Conservation (phyloP, 192 early-diverging fungal genomes). For the Gamsiella multidivaricata region DNA sequence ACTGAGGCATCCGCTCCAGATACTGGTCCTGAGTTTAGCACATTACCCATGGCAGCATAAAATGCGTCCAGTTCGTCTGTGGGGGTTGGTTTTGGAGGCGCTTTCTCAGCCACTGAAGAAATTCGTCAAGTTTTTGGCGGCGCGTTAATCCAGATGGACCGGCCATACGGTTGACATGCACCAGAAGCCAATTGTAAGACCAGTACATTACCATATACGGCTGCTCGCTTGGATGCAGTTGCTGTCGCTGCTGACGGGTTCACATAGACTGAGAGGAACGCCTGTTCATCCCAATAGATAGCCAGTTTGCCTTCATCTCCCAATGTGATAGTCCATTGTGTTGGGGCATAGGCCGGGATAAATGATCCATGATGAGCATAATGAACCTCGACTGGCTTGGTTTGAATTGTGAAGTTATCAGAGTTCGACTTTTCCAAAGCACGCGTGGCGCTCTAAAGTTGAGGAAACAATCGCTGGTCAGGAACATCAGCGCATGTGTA, state of each 20-base stretch:
- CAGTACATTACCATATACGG: conserved; percentile 7
- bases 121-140: neutral
- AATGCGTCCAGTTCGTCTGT: conserved; percentile 75
- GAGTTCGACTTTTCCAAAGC: conserved; percentile 32
- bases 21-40: conserved; percentile 22
- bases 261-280: conserved; percentile 62
- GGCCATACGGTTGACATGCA: too few species aligned
- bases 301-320: conserved; percentile 53
- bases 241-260: conserved; percentile 26
- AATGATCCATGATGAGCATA: conserved; percentile 71
- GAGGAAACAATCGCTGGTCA: too few species aligned
- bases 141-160: too few species aligned
- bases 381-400: conserved; percentile 51
- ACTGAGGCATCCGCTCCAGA: neutral
- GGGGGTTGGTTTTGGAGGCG: conserved; percentile 13
- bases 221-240: neutral
- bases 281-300: conserved; percentile 73
- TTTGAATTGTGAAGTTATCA: conserved; percentile 57
- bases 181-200: too few species aligned
- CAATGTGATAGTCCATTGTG: conserved; percentile 64
- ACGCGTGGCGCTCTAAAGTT: conserved; percentile 50
- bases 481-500: neutral
- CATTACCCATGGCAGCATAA: conserved; percentile 64
- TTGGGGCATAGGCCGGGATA: conserved; percentile 69
- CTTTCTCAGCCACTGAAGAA: neutral